Base-by-base conservation (phyloP, 2,329 filamentous ascomycete genomes). In the Diaporthe capsici region DNA sequence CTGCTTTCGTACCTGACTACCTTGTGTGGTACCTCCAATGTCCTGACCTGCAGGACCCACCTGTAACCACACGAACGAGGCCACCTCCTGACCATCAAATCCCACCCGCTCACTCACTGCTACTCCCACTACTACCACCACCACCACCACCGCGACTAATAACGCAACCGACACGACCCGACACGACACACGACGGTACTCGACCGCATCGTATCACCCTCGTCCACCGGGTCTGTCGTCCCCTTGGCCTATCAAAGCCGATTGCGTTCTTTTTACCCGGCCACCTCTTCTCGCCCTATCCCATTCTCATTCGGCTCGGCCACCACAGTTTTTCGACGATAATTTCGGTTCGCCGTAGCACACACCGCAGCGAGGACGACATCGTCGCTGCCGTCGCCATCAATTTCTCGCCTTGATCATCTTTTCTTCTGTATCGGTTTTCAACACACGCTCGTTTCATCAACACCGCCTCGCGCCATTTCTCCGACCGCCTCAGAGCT, bases 381-480 rank as follows among this genome's bases (percentile, higher is more conserved):
- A 55, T 22, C 49, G 37, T 34, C 34, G n/a, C n/a, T 53, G 34
- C 25, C 15, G 22, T 70, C 49, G 34, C 34, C 65, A 55, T 55
- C 61, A 47, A 34, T 49, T 20, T 31, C 34, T 70, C n/a, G 34
- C n/a, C 65, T 70, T 42, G 22, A 10, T 34, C 47, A 57, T 73
- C 60, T 57, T 22, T 65, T 44, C 58, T 63, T 53, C 51, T 37
- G 51, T 71, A 76, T 77, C 55, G 15, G 13, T 57, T 34, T 63
- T 37, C 58, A 51, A 31, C 34, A 51, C 42, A 77, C 74, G 58
- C 74, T 75, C 74, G 70, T 67, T 75, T 67, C 44, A 42, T 51
- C 57, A 28, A 17, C 60, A 42, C 51, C 58, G 20, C 63, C 51
- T 60, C 57, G 73, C 42, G 37, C 37, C 47, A 25, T 37, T 61